Evolutionary conservation across 129 eudicot species (phyloP), one percentile per base, ranked within the genome.

Genomic region (Flaveria ramosissima): DNA sequence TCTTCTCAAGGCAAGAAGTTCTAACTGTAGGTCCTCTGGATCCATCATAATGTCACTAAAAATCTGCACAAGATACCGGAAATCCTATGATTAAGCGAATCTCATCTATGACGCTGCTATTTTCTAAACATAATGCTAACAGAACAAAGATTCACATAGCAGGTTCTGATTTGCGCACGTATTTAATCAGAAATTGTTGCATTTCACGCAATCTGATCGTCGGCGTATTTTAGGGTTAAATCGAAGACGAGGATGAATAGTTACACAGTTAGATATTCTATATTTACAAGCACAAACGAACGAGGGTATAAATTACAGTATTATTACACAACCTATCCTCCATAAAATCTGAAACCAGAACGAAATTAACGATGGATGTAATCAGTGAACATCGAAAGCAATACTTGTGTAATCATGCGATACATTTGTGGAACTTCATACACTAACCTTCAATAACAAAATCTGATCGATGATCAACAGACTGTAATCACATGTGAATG

Each of bases 1-100:
- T 42, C 71, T 75, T 61, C 73, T 16, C 30, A 83, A 62, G 13
- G 86, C 65, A 42, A 67, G 77, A 30, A 83, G 76, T 17, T 83
- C 76, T 26, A 81, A 65, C 19, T 32, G 72, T 63, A 74, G 24
- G n/a, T 57, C 60, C 7, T 66, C 72, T 27, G 45, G 30, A 74
- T 83, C 77, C 83, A 78, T 83, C 81, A 42, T 75, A 21, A 61
- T 23, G 8, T 70, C 26, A 27, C 52, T 43, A 78, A 6, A 61
- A 46, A 23, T 32, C 56, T 41, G 77, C 70, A 77, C 2, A 55
- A 68, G 43, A 39, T 14, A 70, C 32, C 12, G 15, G 20, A 73
- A 64, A 48, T 47, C 68, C 9, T 16, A 62, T n/a, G 20, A 74
- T 61, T 47, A 45, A 55, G 0, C 39, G 53, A 59, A 47, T 64